Base-by-base conservation (phyloP, 73 alveolate species). In the Tetrahymena elliotti region DNA sequence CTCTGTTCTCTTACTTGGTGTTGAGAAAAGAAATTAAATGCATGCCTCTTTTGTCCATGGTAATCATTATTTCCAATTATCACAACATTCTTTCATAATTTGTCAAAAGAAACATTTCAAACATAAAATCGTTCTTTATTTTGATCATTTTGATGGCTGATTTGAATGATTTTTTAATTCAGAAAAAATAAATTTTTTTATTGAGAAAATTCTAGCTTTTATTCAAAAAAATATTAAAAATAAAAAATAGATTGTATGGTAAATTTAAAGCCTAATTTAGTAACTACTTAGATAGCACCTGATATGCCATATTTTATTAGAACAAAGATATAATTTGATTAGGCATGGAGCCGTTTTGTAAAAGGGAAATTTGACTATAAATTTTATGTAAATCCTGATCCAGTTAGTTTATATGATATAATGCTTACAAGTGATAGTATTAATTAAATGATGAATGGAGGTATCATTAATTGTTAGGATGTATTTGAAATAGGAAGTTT, bases 271-370 rank as follows among this genome's bases (percentile, higher is more conserved):
- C 98, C 98, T 2, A 94, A 84, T 41, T 41, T 96, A 10, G 93
- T 96, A 18, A 39, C 93, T 36, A 83, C 97, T 27, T 94, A 96
- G 94, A 84, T 97, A 2, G 95, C 96, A 2, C 97, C 98, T 10
- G 98, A 97, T 47, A 83, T 93, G 33, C 98, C 98, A n/a, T 22
- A 39, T 22, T 96, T 97, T 83, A 97, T 97, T 20, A 83, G 94
- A 38, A 24, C 97, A 31, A 94, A 93, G 95, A 96, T 92, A 38
- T 33, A 53, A 83, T 92, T 96, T 84, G 52, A 18, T 88, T 12
- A 52, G 36, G 93, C 39, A 52, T 31, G 97, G 96, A 38, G n/a
- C 24, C 38, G 95, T 52, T 33, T 52, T 93, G 40, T 40, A 53
- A 93, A 93, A 33, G 94, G 94, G 4, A 52, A 52, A 68, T 68